Conservation (phyloP, 768 basidiomycete genomes). For the Tylopilus subfusipes region DNA sequence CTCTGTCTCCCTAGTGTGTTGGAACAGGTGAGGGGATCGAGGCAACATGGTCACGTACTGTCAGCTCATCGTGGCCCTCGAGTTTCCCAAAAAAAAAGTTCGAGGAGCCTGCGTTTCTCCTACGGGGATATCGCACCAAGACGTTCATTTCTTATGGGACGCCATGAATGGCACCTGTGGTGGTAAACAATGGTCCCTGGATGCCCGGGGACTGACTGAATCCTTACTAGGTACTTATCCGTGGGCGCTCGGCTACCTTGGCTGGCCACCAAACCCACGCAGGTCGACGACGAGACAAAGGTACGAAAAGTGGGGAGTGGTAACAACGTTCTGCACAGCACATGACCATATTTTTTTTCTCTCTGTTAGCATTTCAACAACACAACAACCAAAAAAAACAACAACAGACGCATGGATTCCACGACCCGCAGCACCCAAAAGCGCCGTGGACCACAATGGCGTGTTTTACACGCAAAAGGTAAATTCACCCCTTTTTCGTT, state of each 20-base stretch:
- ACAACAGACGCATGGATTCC: slow-evolving; percentile 42
- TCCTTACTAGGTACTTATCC: not conserved
- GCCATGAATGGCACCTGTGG: no score
- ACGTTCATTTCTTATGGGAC: not conserved
- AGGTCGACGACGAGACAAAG: not conserved
- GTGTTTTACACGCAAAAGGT: slow-evolving; percentile 42
- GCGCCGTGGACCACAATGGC: slow-evolving; percentile 72
- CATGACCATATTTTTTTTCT: not conserved
- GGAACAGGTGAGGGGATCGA: not conserved
- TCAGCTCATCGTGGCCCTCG: not conserved
- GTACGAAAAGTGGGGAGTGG: not conserved
- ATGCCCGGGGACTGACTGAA: not conserved
- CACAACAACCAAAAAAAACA: not conserved
- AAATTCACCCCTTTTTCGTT: slow-evolving; percentile 73
- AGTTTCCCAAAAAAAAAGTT: not conserved
- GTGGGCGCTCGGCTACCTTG: not conserved
- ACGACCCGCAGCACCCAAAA: slow-evolving; percentile 78
- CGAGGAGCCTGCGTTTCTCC: not conserved
- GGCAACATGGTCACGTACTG: slow-evolving; percentile 6
- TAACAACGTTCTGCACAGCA: slow-evolving; percentile 10
- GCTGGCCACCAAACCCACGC: not conserved
- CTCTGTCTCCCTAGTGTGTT: not conserved
- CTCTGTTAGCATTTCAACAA: not conserved
- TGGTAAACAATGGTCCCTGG: not conserved
- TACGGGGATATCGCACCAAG: slow-evolving; percentile 4